phyloP scores from a whole-genome alignment of 441 rosid genomes.

The Eutrema salsugineum region DNA sequence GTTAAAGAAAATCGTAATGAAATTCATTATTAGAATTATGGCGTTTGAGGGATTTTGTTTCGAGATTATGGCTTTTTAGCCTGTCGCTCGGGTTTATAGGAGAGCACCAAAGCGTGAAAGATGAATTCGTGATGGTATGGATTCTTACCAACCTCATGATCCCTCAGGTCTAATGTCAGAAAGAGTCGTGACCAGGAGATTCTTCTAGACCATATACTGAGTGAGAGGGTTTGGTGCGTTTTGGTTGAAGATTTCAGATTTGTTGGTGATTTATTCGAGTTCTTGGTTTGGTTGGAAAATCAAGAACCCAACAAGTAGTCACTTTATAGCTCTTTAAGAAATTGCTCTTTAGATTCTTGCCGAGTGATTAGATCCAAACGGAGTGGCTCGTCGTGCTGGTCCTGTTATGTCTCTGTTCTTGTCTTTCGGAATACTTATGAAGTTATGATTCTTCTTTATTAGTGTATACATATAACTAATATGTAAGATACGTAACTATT shows the following conservation, averaged over 20 bases:
- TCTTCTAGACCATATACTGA: slow-evolving; percentile 1
- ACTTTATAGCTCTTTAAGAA: not conserved
- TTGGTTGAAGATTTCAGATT: slow-evolving; percentile 9
- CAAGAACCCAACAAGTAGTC: slow-evolving; percentile 11
- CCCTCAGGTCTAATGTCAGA: slow-evolving; percentile 12
- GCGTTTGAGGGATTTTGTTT: too few relatives aligned
- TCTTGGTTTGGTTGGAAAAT: slow-evolving; percentile 8
- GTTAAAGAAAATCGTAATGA: too few relatives aligned
- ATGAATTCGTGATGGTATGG: not conserved
- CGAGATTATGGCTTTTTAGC: too few relatives aligned
- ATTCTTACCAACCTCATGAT: slow-evolving; percentile 18
- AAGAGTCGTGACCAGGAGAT: not conserved
- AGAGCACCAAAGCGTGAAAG: not conserved
- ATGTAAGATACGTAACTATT: not conserved
- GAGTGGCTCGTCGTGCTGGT: not conserved
- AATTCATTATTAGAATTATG: too few relatives aligned
- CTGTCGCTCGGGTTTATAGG: not conserved
- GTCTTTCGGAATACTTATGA: not conserved
- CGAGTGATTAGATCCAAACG: not conserved
- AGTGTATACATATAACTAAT: slow-evolving; percentile 8
- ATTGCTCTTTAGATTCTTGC: not conserved
- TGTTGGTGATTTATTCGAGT: not conserved
- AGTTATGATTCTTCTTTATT: slow-evolving; percentile 15
- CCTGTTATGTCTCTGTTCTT: slow-evolving; percentile 12
- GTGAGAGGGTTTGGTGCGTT: slow-evolving; percentile 5